Evolutionary conservation across 352 stramenopile genomes (phyloP).

Genomic region (Globisporangium rhizosaccharum): DNA sequence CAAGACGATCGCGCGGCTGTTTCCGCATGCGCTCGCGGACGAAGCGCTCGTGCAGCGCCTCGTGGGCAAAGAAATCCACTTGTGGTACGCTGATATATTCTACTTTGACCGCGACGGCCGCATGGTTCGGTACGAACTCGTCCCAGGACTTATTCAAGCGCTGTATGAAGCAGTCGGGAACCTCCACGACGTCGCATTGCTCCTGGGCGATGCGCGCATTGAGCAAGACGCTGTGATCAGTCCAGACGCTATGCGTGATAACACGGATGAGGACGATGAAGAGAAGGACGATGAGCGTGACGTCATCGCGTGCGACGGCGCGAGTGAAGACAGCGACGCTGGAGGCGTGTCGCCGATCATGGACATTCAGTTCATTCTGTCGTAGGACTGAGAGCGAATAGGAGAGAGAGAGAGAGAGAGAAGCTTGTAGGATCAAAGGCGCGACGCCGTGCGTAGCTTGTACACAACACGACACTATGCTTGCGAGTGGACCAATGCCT

Average conservation of each 20-base stretch:
- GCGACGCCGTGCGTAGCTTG: too few relatives aligned
- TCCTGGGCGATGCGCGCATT: conserved; percentile 31
- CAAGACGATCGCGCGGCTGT: conserved; percentile 43
- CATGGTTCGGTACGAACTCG: conserved; percentile 25
- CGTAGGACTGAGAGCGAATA: not conserved
- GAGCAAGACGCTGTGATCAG: conserved; percentile 21
- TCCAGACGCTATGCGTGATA: conserved; percentile 10
- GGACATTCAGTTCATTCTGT: conserved; percentile 24
- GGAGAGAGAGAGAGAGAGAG: not conserved
- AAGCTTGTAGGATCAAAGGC: not conserved
- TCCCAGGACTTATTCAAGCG: conserved; percentile 28
- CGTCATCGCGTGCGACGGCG: not conserved
- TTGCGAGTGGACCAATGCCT: too few relatives aligned
- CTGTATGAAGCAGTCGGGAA: conserved; percentile 32
- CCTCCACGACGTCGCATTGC: conserved; percentile 27
- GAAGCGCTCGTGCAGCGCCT: conserved; percentile 39
- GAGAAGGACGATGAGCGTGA: not conserved
- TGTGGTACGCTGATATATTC: conserved; percentile 36
- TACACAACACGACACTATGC: too few relatives aligned
- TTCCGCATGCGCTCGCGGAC: conserved; percentile 26
- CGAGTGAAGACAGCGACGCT: not conserved
- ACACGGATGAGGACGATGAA: not conserved
- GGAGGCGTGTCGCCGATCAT: conserved; percentile 9
- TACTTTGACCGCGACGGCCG: conserved; percentile 30
- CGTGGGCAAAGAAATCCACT: conserved; percentile 33